A percentile compares a stretch with the other conserved stretches of the same genome.
phyloP scores from a whole-genome alignment of 1,284 basidiomycete species.

The Macrocybe sp. region DNA sequence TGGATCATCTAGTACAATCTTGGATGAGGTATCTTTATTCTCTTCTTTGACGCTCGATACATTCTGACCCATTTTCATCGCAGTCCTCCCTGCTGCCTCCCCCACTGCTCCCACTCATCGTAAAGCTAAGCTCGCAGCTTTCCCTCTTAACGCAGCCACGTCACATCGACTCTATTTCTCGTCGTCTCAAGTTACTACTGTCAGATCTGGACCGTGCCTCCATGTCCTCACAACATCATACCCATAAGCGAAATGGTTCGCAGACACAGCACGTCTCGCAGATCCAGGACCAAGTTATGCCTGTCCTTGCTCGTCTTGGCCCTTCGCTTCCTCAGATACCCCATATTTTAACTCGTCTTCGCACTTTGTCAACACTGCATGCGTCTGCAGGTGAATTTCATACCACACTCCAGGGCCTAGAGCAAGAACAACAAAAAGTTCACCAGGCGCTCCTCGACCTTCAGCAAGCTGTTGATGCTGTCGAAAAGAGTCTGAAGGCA shows the following conservation, averaged over 20 bases:
- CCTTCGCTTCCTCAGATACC: conserved; percentile 89
- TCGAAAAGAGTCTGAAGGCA: conserved; percentile 73
- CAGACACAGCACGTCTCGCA: conserved; percentile 29
- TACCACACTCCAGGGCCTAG: conserved; percentile 60
- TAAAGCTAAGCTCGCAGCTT: conserved; percentile 81
- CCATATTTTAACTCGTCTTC: conserved; percentile 83
- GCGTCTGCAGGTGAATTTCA: conserved; percentile 79
- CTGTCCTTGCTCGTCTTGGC: conserved; percentile 77
- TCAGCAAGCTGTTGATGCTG: conserved; percentile 58
- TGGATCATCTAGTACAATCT: conserved; percentile 62
- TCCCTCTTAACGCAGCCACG: conserved; percentile 91
- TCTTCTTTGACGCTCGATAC: not conserved
- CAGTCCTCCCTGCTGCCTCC: conserved; percentile 66
- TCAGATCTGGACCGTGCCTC: conserved; percentile 90
- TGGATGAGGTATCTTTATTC: conserved; percentile 60
- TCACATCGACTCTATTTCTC: conserved; percentile 94
- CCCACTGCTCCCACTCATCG: conserved; percentile 79
- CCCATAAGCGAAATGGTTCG: conserved; percentile 34
- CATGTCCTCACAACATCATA: conserved; percentile 38
- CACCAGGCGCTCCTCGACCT: conserved; percentile 66
- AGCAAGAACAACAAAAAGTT: conserved; percentile 64
- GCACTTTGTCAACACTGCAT: conserved; percentile 82
- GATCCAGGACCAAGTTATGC: conserved; percentile 66
- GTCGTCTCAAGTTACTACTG: conserved; percentile 88
- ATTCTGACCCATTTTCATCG: conserved; percentile 1